These are phyloP conservation scores for Pyrenochaeta sp. DNA, from an alignment of 2,329 filamentous ascomycete species.

Conservation along the genomic window DNA sequence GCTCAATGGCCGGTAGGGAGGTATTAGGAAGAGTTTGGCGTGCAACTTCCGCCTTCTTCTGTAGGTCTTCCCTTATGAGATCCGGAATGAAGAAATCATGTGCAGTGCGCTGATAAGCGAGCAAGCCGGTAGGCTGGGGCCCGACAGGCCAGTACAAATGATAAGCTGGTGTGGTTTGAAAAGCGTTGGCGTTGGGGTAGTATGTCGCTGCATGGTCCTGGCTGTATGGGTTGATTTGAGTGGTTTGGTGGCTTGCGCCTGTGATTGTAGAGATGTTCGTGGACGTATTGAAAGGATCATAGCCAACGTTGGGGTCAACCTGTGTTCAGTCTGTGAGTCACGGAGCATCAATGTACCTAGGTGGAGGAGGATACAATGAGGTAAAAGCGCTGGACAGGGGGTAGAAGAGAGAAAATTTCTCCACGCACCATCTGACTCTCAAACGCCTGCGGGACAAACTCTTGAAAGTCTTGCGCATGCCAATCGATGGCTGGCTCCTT, in stretches of 20 bases:
- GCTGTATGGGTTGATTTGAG: constrained; percentile 72
- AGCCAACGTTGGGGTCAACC: constrained; percentile 51
- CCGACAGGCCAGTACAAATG: constrained; percentile 92
- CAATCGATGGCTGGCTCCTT: constrained; percentile 60
- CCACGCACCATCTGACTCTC: constrained; percentile 60
- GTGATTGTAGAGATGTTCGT: constrained; percentile 45
- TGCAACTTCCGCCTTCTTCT: constrained; percentile 86
- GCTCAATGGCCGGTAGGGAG: constrained; percentile 79
- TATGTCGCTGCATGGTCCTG: constrained; percentile 74
- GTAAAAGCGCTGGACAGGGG: not conserved
- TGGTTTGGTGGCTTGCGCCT: constrained; percentile 47
- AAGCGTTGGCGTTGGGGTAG: constrained; percentile 67
- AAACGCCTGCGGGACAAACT: constrained; percentile 65
- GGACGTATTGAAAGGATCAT: constrained; percentile 55
- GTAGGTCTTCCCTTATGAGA: constrained; percentile 83
- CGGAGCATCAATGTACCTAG: not conserved
- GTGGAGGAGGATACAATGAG: not conserved
- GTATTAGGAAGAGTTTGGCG: constrained; percentile 84
- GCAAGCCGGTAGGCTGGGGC: constrained; percentile 80
- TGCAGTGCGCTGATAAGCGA: constrained; percentile 83
- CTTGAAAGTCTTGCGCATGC: constrained; percentile 58
- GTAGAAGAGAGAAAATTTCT: constrained; percentile 1
- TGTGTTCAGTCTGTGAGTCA: constrained; percentile 18
- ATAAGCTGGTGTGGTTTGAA: constrained; percentile 68
- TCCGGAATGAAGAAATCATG: constrained; percentile 95